Percentiles rank a stretch among this genome's conserved stretches.
phyloP scores from a whole-genome alignment of 2,329 filamentous ascomycete genomes.

The Cladosporium austrohemisphaericum region DNA sequence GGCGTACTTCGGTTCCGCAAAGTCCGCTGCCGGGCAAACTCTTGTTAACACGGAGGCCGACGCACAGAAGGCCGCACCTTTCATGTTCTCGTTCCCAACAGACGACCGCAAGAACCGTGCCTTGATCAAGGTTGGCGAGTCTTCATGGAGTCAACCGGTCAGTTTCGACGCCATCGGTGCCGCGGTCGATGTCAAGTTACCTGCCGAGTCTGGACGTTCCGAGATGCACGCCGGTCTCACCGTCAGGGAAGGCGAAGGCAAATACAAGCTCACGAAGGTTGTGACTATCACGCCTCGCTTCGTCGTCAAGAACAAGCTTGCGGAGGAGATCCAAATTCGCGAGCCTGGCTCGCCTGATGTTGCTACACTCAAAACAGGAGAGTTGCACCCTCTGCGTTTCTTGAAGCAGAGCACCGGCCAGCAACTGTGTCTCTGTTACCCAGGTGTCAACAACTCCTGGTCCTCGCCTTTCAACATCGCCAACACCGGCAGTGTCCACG shows the following conservation, averaged over 20 bases:
- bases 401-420: conserved; percentile 78
- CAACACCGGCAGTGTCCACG: conserved; percentile 84
- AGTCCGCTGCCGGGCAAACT: conserved; percentile 76
- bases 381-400: conserved; percentile 83
- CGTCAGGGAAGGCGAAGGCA: conserved; percentile 86
- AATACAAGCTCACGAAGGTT: conserved; percentile 96
- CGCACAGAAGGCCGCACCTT: conserved; percentile 72
- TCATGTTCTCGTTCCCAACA: conserved; percentile 92
- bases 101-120: conserved; percentile 91
- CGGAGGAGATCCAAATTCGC: conserved; percentile 81
- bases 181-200: conserved; percentile 79
- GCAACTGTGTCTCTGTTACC: conserved; percentile 88
- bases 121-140: conserved; percentile 80
- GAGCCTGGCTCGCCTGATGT: conserved; percentile 89
- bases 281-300: conserved; percentile 91
- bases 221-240: conserved; percentile 92
- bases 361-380: conserved; percentile 70
- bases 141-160: conserved; percentile 93
- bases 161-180: conserved; percentile 98
- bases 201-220: conserved; percentile 63
- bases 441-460: conserved; percentile 94
- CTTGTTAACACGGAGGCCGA: conserved; percentile 54
- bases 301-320: conserved; percentile 87
- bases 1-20: conserved; percentile 78
- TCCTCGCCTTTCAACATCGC: conserved; percentile 97